phyloP scores from a whole-genome alignment of 495 filamentous ascomycete genomes.

The Aspergillus affinis region DNA sequence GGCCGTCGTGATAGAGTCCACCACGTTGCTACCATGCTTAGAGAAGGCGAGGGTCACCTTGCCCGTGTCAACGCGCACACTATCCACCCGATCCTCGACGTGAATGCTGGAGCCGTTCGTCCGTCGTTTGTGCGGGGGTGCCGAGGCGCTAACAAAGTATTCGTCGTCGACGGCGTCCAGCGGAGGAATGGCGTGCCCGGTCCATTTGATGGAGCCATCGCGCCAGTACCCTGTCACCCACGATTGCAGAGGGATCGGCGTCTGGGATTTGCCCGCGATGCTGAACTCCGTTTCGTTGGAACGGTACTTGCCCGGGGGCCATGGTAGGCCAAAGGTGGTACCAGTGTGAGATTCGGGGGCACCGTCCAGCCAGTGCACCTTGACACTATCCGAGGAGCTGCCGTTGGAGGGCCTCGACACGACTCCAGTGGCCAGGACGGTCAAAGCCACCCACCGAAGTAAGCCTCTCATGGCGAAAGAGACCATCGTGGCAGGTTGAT shows the following conservation, averaged over 20 bases:
- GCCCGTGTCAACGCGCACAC: constrained; percentile 32
- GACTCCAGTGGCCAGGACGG: neutral
- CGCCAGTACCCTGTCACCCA: constrained; percentile 47
- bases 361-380: constrained; percentile 40
- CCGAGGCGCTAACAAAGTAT: constrained; percentile 16
- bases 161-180: constrained; percentile 12
- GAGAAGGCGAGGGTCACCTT: constrained; percentile 38
- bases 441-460: neutral
- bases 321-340: constrained; percentile 44
- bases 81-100: constrained; percentile 5
- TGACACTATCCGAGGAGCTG: constrained; percentile 8
- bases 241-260: constrained; percentile 34
- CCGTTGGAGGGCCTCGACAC: constrained; percentile 8
- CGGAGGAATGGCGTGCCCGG: constrained; percentile 37
- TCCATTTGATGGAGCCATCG: constrained; percentile 50
- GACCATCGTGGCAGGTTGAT: too few species aligned
- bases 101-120: constrained; percentile 3
- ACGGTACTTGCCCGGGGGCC: constrained; percentile 38
- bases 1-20: constrained; percentile 32
- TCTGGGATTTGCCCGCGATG: constrained; percentile 19
- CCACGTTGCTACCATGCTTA: constrained; percentile 31
- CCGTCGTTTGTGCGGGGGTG: neutral
- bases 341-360: constrained; percentile 30
- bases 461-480: neutral
- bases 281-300: constrained; percentile 31